A percentile compares a stretch with the other conserved stretches of the same genome.
These are phyloP conservation scores for Sporothrix inflata DNA, from an alignment of 2,329 filamentous ascomycete genomes.

Conservation along the genomic window DNA sequence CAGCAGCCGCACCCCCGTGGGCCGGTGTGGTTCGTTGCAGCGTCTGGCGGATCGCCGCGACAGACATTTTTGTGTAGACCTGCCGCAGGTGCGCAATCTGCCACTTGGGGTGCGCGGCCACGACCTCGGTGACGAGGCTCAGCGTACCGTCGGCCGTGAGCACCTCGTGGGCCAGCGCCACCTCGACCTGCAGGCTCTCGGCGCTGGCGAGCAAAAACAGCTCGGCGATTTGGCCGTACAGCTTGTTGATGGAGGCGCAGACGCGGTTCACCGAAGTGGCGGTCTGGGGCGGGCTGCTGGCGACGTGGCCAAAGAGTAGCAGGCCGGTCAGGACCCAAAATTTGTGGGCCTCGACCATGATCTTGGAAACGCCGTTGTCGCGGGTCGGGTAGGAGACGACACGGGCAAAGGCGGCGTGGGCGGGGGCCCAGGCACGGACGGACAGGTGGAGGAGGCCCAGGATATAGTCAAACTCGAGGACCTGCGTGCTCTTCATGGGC, in stretches of 20 bases:
- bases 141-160: slow-evolving; percentile 70
- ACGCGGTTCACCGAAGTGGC: slow-evolving; percentile 56
- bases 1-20: neutral
- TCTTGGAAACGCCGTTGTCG: slow-evolving; percentile 66
- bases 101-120: slow-evolving; percentile 73
- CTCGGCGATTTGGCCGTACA: slow-evolving; percentile 10
- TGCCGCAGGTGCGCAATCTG: slow-evolving; percentile 73
- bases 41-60: slow-evolving; percentile 54
- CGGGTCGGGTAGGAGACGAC: slow-evolving; percentile 68
- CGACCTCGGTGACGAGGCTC: slow-evolving; percentile 70
- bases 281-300: slow-evolving; percentile 59
- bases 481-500: slow-evolving; percentile 52
- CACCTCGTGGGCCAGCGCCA: slow-evolving; percentile 60
- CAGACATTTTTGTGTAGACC: slow-evolving; percentile 66
- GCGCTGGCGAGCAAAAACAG: slow-evolving; percentile 63
- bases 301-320: slow-evolving; percentile 64
- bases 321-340: slow-evolving; percentile 83
- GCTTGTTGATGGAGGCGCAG: slow-evolving; percentile 61
- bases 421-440: slow-evolving; percentile 63
- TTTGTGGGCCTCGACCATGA: slow-evolving; percentile 89
- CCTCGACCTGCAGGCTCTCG: slow-evolving; percentile 64
- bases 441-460: slow-evolving; percentile 68
- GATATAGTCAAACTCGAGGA: slow-evolving; percentile 72
- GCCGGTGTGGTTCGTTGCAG: slow-evolving; percentile 47
- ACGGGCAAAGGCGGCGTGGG: slow-evolving; percentile 64